Evolutionary conservation across 495 filamentous ascomycete species (phyloP), one percentile per base, ranked within the genome.

Genomic region (Hypoxylon rickii): DNA sequence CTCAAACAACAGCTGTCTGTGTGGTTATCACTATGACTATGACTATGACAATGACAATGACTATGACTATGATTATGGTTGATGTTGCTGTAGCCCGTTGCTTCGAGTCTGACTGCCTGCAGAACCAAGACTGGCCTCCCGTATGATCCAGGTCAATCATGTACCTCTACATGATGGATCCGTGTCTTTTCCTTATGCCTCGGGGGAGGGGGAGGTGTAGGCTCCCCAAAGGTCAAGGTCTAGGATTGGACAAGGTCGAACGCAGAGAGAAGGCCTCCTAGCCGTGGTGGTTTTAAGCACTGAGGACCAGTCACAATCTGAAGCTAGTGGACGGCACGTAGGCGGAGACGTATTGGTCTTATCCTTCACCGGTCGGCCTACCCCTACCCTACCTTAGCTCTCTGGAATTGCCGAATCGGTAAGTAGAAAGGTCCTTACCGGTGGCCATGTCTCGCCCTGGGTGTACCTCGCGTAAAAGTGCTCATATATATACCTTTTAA

Each of bases 361-460:
- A 57, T 62, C 52, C 58, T 45, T 56, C 58, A 62, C 58, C 58
- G 58, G 58, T 62, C 58, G 58, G 58, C 52, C 13, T 49, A 63
- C 54, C 58, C 44, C 52, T 57, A 62, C 58, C 47, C 26, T 61
- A 58, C 55, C 40, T 51, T 36, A 47, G 40, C 45, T 41, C 40
- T 42, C 36, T 43, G 43, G 42, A 58, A 63, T 58, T 63, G 60
- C 60, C 60, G 60, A 63, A 54, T 56, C 52, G 44, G 52, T 56
- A 48, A 46, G 46, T 41, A 46, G 31, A 48, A 38, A 56, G 20
- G 31, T 4, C 40, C 43, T 52, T 62, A 62, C 58, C 58, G 52
- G 58, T 62, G 32, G 15, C 58, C 31, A 33, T 39, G 38, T 20
- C 37, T 48, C 24, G 24, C 19, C 22, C 32, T 17, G 12, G 39